Evolutionary conservation across 169 alveolate genomes (phyloP), one percentile per base, ranked within the genome.

Genomic region (Besnoitia besnoiti): DNA sequence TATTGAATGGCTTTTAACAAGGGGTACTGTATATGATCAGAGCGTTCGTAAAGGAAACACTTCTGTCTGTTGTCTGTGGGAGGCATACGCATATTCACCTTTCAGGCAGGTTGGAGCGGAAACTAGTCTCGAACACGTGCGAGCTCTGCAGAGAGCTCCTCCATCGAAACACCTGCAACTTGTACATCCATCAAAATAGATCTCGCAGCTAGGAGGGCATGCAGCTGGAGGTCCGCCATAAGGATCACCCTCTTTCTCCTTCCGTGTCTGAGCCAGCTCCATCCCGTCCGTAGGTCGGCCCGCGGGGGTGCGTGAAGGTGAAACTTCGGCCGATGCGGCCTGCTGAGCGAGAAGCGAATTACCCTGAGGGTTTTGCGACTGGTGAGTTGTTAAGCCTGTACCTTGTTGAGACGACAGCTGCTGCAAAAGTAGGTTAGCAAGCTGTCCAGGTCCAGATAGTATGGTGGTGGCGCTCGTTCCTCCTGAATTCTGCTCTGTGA

Each of bases 171-270:
- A 77, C 35, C 59, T 21, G 40, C 87, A 77, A 0, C 37, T 77
- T 30, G 87, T 77, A 59, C 87, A 77, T 42, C 87, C 87, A 44
- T 77, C 87, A 30, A 77, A 77, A 27, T 40, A 77, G 30, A 77
- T 42, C n/a, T 77, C 87, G 59, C 87, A 77, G 59, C 40, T 59
- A 21, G 35, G n/a, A 16, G 87, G 87, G 4, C 87, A 77, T 4
- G 30, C 16, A 40, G 59, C 42, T 3, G 87, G 87, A 44, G 87
- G 87, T 39, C 87, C 87, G 7, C 37, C 35, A 30, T 77, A 77
- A 8, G 19, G 51, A n/a, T 77, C 61, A 27, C 87, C 61, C 30
- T 14, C 40, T 5, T 46, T 39, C 61, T 37, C 47, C 5, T 35
- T 27, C 87, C 87, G 61, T 40, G 87, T 10, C 40, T 39, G 62